A percentile compares a stretch with the other conserved stretches of the same genome.
Evolutionary conservation across 139 green algal species (phyloP).

Genomic region (Tetraselmis chui): DNA sequence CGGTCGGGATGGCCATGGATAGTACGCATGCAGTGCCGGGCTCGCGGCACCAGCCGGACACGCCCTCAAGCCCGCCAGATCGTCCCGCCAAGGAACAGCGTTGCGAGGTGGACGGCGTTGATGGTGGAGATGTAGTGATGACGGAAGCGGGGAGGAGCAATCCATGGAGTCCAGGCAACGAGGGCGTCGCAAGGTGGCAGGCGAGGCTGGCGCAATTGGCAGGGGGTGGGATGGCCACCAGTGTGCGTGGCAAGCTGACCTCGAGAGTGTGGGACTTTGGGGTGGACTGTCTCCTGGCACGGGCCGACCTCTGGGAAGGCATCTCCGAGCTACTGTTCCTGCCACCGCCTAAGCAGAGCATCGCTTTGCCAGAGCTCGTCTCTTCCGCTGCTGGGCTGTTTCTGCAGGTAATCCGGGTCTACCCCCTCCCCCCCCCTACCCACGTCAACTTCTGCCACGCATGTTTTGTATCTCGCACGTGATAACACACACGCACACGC

Average conservation of each 20-base stretch:
- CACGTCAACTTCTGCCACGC: background rate
- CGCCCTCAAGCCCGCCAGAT: background rate
- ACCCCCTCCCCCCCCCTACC: background rate
- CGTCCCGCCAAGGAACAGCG: background rate
- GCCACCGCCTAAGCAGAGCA: background rate
- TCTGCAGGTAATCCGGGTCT: background rate
- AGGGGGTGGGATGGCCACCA: background rate
- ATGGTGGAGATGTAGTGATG: background rate
- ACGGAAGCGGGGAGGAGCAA: background rate
- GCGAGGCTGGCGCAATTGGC: background rate
- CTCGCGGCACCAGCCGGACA: background rate
- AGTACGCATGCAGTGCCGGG: background rate
- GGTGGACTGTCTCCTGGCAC: conserved; percentile 22
- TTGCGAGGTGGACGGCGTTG: background rate
- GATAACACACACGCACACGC: too few species aligned
- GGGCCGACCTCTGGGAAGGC: conserved; percentile 24
- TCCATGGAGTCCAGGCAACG: background rate
- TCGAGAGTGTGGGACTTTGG: conserved; percentile 15
- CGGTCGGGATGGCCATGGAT: background rate
- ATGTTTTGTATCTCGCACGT: too few species aligned
- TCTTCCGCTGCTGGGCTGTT: background rate
- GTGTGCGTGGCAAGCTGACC: background rate
- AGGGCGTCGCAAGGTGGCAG: background rate
- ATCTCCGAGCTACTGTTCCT: conserved; percentile 18
- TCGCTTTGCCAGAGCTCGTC: background rate